These are phyloP conservation scores for Arctostaphylos glauca DNA, from an alignment of 148 eudicot genomes.

Conservation along the genomic window DNA sequence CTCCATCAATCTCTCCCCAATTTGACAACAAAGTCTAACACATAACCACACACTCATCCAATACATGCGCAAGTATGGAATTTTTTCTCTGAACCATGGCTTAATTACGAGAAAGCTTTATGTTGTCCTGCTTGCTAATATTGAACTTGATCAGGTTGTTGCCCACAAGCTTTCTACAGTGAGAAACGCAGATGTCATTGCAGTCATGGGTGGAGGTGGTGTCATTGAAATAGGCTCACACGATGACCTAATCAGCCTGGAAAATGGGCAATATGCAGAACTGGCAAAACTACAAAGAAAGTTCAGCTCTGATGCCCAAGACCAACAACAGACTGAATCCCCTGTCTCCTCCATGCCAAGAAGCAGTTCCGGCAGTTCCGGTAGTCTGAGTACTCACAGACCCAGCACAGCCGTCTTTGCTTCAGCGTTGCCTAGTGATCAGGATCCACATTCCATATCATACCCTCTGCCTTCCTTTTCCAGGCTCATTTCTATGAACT, in stretches of 20 bases:
- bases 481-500: slow-evolving; percentile 26
- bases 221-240: slow-evolving; percentile 68
- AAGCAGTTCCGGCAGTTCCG: slow-evolving; percentile 32
- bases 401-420: slow-evolving; percentile 49
- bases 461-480: slow-evolving; percentile 41
- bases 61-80: not conserved
- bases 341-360: slow-evolving; percentile 38
- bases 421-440: slow-evolving; percentile 33
- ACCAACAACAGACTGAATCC: slow-evolving; percentile 18
- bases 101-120: not conserved
- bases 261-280: slow-evolving; percentile 66
- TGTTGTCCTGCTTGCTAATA: not conserved
- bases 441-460: slow-evolving; percentile 10
- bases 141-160: slow-evolving; percentile 50
- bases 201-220: slow-evolving; percentile 57
- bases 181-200: slow-evolving; percentile 78
- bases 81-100: not conserved
- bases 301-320: slow-evolving; percentile 41
- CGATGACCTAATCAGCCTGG: slow-evolving; percentile 44
- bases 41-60: too few species aligned
- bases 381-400: slow-evolving; percentile 22
- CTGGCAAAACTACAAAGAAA: slow-evolving; percentile 70
- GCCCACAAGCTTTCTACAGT: slow-evolving; percentile 96
- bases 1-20: too few species aligned
- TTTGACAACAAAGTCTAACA: too few species aligned